These are phyloP conservation scores for Trichoderma endophyticum DNA, from an alignment of 2,329 filamentous ascomycete species.

Conservation along the genomic window DNA sequence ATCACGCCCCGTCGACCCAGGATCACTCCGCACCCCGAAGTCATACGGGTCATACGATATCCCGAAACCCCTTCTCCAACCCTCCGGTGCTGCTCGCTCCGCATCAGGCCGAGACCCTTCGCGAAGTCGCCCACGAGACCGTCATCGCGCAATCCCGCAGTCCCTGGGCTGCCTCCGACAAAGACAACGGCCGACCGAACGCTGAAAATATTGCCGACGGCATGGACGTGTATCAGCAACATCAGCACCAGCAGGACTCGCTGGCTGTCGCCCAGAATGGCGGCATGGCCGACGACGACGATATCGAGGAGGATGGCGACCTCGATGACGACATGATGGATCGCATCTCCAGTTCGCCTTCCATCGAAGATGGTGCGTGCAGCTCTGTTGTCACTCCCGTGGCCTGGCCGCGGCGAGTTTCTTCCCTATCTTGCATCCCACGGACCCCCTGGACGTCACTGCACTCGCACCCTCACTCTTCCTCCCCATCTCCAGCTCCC, in stretches of 20 bases:
- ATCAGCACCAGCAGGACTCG: slow-evolving; percentile 51
- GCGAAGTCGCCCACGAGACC: slow-evolving; percentile 73
- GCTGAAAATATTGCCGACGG: slow-evolving; percentile 24
- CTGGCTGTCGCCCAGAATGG: slow-evolving; percentile 62
- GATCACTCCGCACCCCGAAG: slow-evolving; percentile 56
- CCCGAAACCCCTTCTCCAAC: slow-evolving; percentile 46
- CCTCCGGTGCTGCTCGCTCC: slow-evolving; percentile 52
- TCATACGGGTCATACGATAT: slow-evolving; percentile 20
- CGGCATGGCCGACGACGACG: slow-evolving; percentile 58
- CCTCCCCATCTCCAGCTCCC: slow-evolving; percentile 25
- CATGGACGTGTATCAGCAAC: slow-evolving; percentile 37
- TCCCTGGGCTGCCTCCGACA: slow-evolving; percentile 52
- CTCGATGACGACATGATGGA: slow-evolving; percentile 95
- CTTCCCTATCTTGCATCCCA: slow-evolving; percentile 36
- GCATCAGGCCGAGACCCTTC: slow-evolving; percentile 82
- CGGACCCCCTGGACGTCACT: slow-evolving; percentile 34
- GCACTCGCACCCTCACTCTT: slow-evolving; percentile 24
- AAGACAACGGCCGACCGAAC: slow-evolving; percentile 18
- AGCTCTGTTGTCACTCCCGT: slow-evolving; percentile 37
- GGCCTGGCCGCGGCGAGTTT: slow-evolving; percentile 44
- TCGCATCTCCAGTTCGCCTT: slow-evolving; percentile 97
- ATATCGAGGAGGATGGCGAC: slow-evolving; percentile 65
- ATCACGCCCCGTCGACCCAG: slow-evolving; percentile 75
- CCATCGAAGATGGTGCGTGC: slow-evolving; percentile 97
- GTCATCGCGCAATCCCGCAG: slow-evolving; percentile 68